These are phyloP conservation scores for Oehlia diaphana DNA, from an alignment of 192 early-diverging fungal genomes.

Conservation along the genomic window DNA sequence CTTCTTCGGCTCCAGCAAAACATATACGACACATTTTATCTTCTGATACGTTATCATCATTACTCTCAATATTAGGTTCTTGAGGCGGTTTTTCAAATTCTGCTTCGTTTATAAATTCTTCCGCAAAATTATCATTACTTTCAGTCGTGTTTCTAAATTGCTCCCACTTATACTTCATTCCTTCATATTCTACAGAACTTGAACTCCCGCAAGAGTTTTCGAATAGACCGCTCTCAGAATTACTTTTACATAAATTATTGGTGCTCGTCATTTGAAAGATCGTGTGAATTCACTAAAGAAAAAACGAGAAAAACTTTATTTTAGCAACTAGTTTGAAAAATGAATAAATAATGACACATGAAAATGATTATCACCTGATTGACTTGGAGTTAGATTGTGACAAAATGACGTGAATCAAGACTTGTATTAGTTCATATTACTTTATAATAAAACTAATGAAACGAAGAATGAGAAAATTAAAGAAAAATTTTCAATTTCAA, in stretches of 20 bases:
- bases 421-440: too few species aligned
- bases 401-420: too few species aligned
- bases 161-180: background rate
- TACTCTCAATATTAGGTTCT: background rate
- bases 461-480: too few species aligned
- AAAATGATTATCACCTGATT: too few species aligned
- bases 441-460: too few species aligned
- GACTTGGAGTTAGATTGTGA: too few species aligned
- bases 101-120: background rate
- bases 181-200: background rate
- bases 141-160: background rate
- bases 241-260: background rate
- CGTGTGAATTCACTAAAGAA: too few species aligned
- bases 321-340: too few species aligned
- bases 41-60: slow-evolving; percentile 17
- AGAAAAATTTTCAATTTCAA: too few species aligned
- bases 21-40: slow-evolving; percentile 58
- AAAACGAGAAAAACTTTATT: too few species aligned
- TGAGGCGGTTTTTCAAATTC: background rate
- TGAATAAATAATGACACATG: too few species aligned
- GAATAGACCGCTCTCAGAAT: background rate
- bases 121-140: background rate
- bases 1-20: slow-evolving; percentile 47
- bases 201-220: background rate
- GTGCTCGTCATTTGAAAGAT: background rate